phyloP scores from a whole-genome alignment of 2,329 filamentous ascomycete species.

The Colletotrichum sp. region DNA sequence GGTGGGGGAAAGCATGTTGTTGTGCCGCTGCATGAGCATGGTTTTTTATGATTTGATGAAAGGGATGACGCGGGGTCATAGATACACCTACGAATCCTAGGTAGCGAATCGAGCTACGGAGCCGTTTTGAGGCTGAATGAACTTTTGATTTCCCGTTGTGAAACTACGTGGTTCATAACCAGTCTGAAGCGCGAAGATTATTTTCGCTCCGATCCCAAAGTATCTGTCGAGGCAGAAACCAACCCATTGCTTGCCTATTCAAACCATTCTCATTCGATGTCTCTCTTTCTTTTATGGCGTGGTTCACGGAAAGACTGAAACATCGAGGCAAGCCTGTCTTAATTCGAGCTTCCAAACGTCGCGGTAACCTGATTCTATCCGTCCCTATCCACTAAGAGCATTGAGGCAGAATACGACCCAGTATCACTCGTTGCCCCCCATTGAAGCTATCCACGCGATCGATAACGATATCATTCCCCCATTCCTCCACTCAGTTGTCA shows the following conservation, averaged over 20 bases:
- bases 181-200: no score
- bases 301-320: no score
- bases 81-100: constrained; percentile 4
- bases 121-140: not conserved
- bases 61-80: not conserved
- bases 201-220: not conserved
- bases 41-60: not conserved
- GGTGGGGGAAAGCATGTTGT: not conserved
- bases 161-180: not conserved
- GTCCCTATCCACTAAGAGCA: no score
- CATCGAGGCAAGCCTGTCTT: no score
- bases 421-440: no score
- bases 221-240: not conserved
- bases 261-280: not conserved
- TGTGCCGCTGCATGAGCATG: not conserved
- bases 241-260: not conserved
- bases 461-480: no score
- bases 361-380: no score
- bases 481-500: not conserved
- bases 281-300: no score
- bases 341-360: no score
- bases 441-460: no score
- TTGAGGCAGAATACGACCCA: no score
- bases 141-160: not conserved
- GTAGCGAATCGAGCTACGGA: constrained; percentile 5